Percentiles rank a stretch among this genome's conserved stretches.
phyloP scores from a whole-genome alignment of 139 green algal genomes.

The Picocystis salinarum region DNA sequence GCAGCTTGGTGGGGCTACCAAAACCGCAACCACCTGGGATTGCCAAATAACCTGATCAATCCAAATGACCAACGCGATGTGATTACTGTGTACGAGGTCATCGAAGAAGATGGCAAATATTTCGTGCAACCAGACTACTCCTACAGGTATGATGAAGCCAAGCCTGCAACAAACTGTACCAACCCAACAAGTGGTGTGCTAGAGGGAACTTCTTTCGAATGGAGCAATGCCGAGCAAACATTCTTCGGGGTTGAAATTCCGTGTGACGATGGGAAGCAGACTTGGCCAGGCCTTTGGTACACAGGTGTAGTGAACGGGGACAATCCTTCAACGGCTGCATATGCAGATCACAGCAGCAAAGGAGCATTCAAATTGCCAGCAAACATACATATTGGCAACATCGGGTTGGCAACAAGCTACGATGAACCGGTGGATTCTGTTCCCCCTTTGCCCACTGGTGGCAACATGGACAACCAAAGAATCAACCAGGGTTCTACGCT shows the following conservation, averaged over 20 bases:
- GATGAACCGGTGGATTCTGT: conserved; percentile 9
- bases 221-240: no score
- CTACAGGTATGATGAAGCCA: no score
- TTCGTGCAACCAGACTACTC: no score
- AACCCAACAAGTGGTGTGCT: no score
- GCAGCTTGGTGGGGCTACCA: conserved; percentile 37
- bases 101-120: conserved; percentile 10
- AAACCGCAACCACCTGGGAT: conserved; percentile 6
- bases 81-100: conserved; percentile 35
- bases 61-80: conserved; percentile 21
- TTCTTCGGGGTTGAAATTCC: no score
- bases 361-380: conserved; percentile 30
- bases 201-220: no score
- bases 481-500: conserved; percentile 31
- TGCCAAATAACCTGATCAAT: conserved; percentile 14
- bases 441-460: conserved; percentile 19
- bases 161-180: no score
- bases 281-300: conserved; percentile 23
- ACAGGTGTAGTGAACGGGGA: conserved; percentile 31
- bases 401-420: conserved; percentile 18
- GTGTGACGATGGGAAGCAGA: conserved; percentile 26
- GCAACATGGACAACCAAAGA: conserved; percentile 43
- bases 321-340: no score
- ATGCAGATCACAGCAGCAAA: no score
- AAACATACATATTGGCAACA: conserved; percentile 50